phyloP scores from a whole-genome alignment of 2,329 filamentous ascomycete species.

The Sarocladium strictum region DNA sequence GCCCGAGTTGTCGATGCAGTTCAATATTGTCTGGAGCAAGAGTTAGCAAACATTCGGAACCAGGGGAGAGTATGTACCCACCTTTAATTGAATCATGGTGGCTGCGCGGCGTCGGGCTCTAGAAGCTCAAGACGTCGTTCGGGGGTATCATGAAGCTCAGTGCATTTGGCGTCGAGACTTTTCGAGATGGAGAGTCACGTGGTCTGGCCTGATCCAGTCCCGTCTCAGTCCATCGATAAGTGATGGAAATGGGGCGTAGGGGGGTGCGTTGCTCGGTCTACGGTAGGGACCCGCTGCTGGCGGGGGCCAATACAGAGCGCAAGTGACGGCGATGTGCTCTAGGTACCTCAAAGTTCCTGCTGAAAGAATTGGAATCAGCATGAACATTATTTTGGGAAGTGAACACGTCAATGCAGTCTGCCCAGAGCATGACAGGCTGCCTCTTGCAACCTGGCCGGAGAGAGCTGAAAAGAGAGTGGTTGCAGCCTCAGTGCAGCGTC shows the following conservation, averaged over 20 bases:
- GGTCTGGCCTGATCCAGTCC: not conserved
- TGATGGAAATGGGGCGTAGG: not conserved
- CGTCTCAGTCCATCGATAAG: not conserved
- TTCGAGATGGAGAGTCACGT: conserved; percentile 10
- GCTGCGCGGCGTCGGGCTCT: conserved; percentile 14
- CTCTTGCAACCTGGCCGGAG: conserved; percentile 3
- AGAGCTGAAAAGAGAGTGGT: not conserved
- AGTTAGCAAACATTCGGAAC: conserved; percentile 12
- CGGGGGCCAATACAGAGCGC: not conserved
- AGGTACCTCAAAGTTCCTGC: not conserved
- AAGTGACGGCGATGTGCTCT: too few relatives aligned
- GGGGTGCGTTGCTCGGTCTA: conserved; percentile 8
- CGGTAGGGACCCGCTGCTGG: conserved; percentile 2
- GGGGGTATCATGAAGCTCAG: conserved; percentile 5
- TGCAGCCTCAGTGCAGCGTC: not conserved
- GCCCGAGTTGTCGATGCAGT: conserved; percentile 99
- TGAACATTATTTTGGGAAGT: not conserved
- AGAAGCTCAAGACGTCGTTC: conserved; percentile 14
- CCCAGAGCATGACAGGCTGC: not conserved
- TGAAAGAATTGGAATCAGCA: not conserved
- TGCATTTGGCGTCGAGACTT: conserved; percentile 11
- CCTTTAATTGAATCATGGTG: conserved; percentile 92
- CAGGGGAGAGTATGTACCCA: conserved; percentile 27
- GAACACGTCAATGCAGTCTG: not conserved
- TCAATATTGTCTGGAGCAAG: conserved; percentile 76